These are phyloP conservation scores for Talaromyces ruber DNA, from an alignment of 495 filamentous ascomycete genomes.

Conservation along the genomic window DNA sequence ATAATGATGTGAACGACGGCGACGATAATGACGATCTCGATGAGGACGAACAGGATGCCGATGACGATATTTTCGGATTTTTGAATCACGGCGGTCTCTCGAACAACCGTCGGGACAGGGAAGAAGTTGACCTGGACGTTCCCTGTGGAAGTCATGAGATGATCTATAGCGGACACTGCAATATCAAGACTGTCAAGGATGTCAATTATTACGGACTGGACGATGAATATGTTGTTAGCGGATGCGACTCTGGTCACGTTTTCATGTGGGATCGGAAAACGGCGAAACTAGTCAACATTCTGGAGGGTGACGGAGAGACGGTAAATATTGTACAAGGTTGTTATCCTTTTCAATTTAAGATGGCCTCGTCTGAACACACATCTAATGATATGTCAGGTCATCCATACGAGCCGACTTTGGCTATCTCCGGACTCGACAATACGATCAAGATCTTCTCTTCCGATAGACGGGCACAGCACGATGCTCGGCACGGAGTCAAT, in stretches of 20 bases:
- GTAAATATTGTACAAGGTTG: conserved; percentile 65
- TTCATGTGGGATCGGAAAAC: conserved; percentile 68
- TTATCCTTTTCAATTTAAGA: background rate
- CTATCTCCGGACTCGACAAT: conserved; percentile 64
- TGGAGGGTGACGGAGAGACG: conserved; percentile 63
- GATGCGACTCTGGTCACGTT: conserved; percentile 59
- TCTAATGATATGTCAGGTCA: conserved; percentile 37
- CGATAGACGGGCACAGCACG: conserved; percentile 49
- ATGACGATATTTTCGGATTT: conserved; percentile 12
- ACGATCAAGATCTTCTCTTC: conserved; percentile 72
- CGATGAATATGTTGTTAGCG: conserved; percentile 69
- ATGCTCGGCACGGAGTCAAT: conserved; percentile 48
- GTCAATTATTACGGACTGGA: conserved; percentile 64
- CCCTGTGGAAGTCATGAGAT: conserved; percentile 51
- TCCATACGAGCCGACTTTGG: conserved; percentile 63
- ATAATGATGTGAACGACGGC: conserved; percentile 21
- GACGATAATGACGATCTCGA: conserved; percentile 22
- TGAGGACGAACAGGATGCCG: conserved; percentile 24
- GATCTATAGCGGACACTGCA: conserved; percentile 60
- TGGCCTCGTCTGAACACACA: too few species aligned
- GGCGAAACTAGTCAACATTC: conserved; percentile 54
- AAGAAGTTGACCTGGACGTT: conserved; percentile 43
- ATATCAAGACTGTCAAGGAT: conserved; percentile 68
- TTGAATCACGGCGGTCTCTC: conserved; percentile 15
- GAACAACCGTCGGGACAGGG: conserved; percentile 12